Evolutionary conservation across 176 grass and related monocot species (phyloP).

Genomic region (Oryza coarctata): DNA sequence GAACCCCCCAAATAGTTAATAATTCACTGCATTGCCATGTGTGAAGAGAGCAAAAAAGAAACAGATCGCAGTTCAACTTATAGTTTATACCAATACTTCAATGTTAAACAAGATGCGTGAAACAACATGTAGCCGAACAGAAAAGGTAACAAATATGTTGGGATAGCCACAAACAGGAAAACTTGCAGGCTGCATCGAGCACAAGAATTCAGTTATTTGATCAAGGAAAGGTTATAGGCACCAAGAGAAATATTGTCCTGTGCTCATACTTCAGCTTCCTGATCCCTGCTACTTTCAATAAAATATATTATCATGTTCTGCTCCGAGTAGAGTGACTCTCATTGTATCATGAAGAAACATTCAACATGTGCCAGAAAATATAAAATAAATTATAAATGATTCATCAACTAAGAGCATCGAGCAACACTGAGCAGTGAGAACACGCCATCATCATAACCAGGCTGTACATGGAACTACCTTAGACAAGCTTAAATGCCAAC

Average conservation of each 20-base stretch:
- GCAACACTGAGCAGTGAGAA: conserved; percentile 33
- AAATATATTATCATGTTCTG: conserved; percentile 20
- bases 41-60: neutral
- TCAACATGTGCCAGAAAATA: conserved; percentile 21
- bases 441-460: conserved; percentile 37
- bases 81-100: neutral
- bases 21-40: neutral
- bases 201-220: conserved; percentile 3
- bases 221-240: neutral
- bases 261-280: conserved; percentile 10
- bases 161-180: neutral
- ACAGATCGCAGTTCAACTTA: neutral
- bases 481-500: conserved; percentile 56
- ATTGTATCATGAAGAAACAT: neutral
- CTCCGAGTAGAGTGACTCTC: neutral
- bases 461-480: conserved; percentile 47
- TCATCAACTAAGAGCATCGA: conserved; percentile 15
- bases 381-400: neutral
- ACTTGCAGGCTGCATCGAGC: neutral
- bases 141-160: neutral
- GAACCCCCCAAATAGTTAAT: no score
- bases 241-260: neutral
- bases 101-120: neutral
- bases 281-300: neutral
- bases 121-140: conserved; percentile 13